Base-by-base conservation (phyloP, 305 asterid species). In the Fraxinus paxiana region DNA sequence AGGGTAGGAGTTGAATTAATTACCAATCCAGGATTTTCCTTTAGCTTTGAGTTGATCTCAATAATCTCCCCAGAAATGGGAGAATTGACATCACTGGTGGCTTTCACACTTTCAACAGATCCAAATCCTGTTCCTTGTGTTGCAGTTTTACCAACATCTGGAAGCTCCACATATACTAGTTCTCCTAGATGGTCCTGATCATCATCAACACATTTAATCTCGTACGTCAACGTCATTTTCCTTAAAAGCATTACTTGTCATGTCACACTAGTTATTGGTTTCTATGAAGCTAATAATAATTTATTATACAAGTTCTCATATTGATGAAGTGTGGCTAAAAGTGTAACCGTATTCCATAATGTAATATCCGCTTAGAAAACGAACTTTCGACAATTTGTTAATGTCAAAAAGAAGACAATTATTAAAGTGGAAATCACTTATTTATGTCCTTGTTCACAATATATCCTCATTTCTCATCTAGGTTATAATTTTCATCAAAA, bases 51-150 rank as follows among this genome's bases (percentile, higher is more conserved):
- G 88, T 95, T 95, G 85, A 91, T 84, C 83, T 93, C 98, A 33
- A 93, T 79, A 18, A 95, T 85, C 89, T 93, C 95, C 7, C 98
- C 98, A 46, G 98, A 95, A 83, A 95, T 92, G 34, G 98, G 98
- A 72, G 97, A 92, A 88, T 92, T 89, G 30, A 95, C 35, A 8
- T 92, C 98, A 78, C 98, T 95, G 0, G 98, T 90, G 73, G 98
- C 98, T 85, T 95, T 95, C 2, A 95, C 98, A 89, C 98, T 95
- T 88, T 95, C 98, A 2, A 93, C 98, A n/a, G 90, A 91, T 43
- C 97, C 96, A 51, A 95, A 93, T 54, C 90, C 76, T 30, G 20
- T 78, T n/a, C 91, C 93, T 48, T 84, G 84, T 6, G 82, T 46
- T 75, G 91, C 97, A n/a, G 87, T 18, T 70, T 81, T 86, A 6